These are phyloP conservation scores for Colletotrichum ledebouriae DNA, from an alignment of 2,329 filamentous ascomycete genomes.

Conservation along the genomic window DNA sequence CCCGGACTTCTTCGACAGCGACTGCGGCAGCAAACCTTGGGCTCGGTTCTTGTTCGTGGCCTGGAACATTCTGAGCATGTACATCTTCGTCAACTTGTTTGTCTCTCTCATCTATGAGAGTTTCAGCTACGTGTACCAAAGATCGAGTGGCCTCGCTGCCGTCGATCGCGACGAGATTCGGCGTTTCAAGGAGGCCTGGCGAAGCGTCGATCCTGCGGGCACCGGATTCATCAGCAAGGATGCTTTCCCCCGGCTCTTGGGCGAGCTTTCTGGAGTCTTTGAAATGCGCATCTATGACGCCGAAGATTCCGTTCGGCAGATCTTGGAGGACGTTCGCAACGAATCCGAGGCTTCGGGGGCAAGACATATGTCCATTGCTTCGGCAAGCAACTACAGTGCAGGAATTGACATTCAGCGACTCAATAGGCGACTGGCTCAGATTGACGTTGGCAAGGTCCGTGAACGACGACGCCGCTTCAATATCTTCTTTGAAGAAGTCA, in stretches of 20 bases:
- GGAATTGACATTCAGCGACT: slow-evolving; percentile 82
- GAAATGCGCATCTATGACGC: slow-evolving; percentile 97
- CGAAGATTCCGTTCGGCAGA: slow-evolving; percentile 86
- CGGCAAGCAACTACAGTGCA: slow-evolving; percentile 63
- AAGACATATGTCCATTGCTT: slow-evolving; percentile 68
- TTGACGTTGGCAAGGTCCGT: slow-evolving; percentile 83
- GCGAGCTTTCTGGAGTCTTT: slow-evolving; percentile 94
- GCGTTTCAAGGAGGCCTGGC: slow-evolving; percentile 98
- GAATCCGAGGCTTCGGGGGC: slow-evolving; percentile 53
- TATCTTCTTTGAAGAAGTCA: slow-evolving; percentile 95
- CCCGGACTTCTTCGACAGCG: slow-evolving; percentile 82
- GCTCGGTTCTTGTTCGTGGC: slow-evolving; percentile 90
- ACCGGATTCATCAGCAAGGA: slow-evolving; percentile 93
- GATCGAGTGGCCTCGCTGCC: slow-evolving; percentile 90
- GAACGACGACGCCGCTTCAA: slow-evolving; percentile 85
- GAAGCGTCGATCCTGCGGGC: slow-evolving; percentile 91
- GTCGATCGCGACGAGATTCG: slow-evolving; percentile 95
- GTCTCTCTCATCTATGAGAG: slow-evolving; percentile 99
- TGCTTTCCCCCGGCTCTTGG: slow-evolving; percentile 87
- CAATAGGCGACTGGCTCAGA: slow-evolving; percentile 77
- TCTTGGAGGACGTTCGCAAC: slow-evolving; percentile 85
- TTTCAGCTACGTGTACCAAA: slow-evolving; percentile 99
- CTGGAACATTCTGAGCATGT: slow-evolving; percentile 99
- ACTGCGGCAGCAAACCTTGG: slow-evolving; percentile 93
- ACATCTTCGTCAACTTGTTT: slow-evolving; percentile 98